Evolutionary conservation across 78 protist genomes (phyloP).

Genomic region (Isochrysis galbana): DNA sequence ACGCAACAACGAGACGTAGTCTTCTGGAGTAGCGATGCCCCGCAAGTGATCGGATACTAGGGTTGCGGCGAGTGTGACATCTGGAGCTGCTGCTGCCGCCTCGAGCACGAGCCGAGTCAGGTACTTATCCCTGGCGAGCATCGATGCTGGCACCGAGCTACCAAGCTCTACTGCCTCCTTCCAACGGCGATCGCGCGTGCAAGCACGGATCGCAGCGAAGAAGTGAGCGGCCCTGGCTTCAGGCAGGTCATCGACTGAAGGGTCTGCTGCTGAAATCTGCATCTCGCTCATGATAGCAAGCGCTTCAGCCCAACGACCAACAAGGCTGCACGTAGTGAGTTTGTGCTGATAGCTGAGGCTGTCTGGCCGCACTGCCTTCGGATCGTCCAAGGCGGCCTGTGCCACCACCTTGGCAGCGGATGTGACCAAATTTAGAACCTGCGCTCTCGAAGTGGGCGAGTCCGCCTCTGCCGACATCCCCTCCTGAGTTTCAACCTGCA

Average conservation of each 20-base stretch:
- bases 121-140: not conserved
- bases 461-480: not conserved
- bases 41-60: not conserved
- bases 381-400: too few species aligned
- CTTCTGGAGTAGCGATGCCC: not conserved
- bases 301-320: not conserved
- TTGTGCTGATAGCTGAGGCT: too few species aligned
- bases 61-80: not conserved
- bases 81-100: not conserved
- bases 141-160: not conserved
- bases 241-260: not conserved
- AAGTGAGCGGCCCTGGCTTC: not conserved
- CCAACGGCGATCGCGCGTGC: not conserved
- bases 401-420: not conserved
- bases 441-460: not conserved
- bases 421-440: not conserved
- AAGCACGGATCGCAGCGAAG: not conserved
- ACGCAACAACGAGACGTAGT: not conserved
- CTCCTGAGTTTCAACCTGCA: not conserved
- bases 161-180: not conserved
- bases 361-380: too few species aligned
- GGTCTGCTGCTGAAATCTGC: not conserved
- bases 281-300: not conserved
- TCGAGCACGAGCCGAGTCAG: not conserved
- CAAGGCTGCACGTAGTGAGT: too few species aligned